A percentile compares a stretch with the other conserved stretches of the same genome.
Conservation (phyloP, 192 early-diverging fungal species). For the Radiomyces spectabilis region DNA sequence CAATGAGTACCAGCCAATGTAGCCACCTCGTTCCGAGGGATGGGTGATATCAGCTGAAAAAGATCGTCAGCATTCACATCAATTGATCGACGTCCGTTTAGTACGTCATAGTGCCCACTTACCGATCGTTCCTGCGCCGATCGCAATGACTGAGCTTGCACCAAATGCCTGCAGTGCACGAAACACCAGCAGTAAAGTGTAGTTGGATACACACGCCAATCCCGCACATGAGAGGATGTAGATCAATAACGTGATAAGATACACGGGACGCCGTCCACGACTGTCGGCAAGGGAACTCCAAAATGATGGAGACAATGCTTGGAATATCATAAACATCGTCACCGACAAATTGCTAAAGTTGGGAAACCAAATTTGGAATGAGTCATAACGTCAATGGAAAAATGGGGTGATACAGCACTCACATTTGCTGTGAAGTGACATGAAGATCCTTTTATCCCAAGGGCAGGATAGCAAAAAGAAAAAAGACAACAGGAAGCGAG, state of each 20-base stretch:
- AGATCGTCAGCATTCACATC: neutral
- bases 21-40: constrained; percentile 13
- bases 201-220: constrained; percentile 7
- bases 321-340: constrained; percentile 22
- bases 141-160: constrained; percentile 22
- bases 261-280: constrained; percentile 22
- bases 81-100: neutral
- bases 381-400: neutral
- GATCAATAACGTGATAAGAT: constrained; percentile 18
- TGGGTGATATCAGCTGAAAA: constrained; percentile 21
- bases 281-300: constrained; percentile 25
- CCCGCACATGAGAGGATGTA: constrained; percentile 24
- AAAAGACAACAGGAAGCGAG: neutral
- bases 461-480: neutral
- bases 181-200: constrained; percentile 11
- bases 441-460: neutral
- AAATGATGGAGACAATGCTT: constrained; percentile 23
- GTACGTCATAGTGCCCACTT: neutral
- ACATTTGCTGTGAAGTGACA: neutral
- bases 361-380: neutral
- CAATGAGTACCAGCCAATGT: constrained; percentile 8
- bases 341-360: constrained; percentile 3
- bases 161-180: constrained; percentile 27
- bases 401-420: neutral
- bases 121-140: constrained; percentile 28